Conservation (phyloP, 257 asterid genomes). For the Nicotiana attenuata region DNA sequence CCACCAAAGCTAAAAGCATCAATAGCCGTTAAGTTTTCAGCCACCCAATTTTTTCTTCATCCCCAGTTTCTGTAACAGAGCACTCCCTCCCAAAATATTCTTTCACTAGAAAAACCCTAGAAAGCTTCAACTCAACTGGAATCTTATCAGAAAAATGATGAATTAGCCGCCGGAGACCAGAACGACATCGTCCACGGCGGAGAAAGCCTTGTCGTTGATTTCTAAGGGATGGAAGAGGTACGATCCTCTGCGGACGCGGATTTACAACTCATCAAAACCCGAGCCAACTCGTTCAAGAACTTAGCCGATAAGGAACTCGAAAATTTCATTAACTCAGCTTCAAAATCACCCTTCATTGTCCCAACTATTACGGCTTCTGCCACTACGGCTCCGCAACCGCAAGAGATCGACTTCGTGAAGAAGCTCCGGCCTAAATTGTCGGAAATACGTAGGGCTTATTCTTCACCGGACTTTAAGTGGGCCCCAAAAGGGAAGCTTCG, state of each 20-base stretch:
- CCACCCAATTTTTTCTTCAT: not conserved
- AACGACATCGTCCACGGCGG: slow-evolving; percentile 32
- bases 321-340: slow-evolving; percentile 81
- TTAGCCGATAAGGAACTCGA: slow-evolving; percentile 75
- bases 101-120: not conserved
- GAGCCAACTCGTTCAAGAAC: slow-evolving; percentile 77
- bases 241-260: slow-evolving; percentile 98
- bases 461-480: slow-evolving; percentile 83
- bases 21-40: slow-evolving; percentile 1
- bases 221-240: slow-evolving; percentile 96
- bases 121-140: not conserved
- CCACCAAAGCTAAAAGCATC: not conserved
- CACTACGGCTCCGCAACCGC: slow-evolving; percentile 46
- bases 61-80: not conserved
- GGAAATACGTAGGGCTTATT: slow-evolving; percentile 76
- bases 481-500: slow-evolving; percentile 49
- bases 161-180: slow-evolving; percentile 65
- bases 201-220: slow-evolving; percentile 53
- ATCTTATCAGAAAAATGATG: slow-evolving; percentile 14
- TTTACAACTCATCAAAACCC: slow-evolving; percentile 65
- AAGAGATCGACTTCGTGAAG: slow-evolving; percentile 74
- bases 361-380: slow-evolving; percentile 74
- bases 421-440: slow-evolving; percentile 73
- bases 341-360: slow-evolving; percentile 40
- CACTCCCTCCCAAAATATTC: not conserved